Base-by-base conservation (phyloP, 352 stramenopile genomes). In the Phytophthora podocarpi region DNA sequence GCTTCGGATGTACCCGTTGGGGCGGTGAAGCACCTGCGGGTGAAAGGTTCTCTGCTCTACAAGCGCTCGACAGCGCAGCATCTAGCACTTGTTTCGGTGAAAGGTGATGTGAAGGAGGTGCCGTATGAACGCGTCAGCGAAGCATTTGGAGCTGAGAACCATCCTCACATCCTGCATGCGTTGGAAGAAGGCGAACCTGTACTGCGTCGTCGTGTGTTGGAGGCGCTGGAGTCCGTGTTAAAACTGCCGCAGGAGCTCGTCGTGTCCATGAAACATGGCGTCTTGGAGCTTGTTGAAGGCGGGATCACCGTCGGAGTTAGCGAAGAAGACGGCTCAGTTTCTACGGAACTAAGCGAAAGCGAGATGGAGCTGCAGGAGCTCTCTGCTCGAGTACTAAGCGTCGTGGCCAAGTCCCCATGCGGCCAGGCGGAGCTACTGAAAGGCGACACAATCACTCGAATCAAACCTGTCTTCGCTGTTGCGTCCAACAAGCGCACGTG, bases 111-210 rank as follows among this genome's bases (percentile, higher is more conserved):
- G 13, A 67, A 64, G 18, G 76, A 89, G 27, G 56, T 72, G 32
- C 69, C 81, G 26, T 79, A 89, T 60, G 79, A 91, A 37, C 72
- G 78, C 24, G 82, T 91, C 24, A 72, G 70, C 7, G 82, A 91
- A 59, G 82, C 80, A 13, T 93, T 89, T 30, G 84, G 81, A 5
- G 66, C 65, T 16, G 82, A 89, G 20, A 90, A 93, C 63, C 88
- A 82, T 46, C 78, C 84, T 30, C 78, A 91, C 18, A 41, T 93
- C 35, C 62, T 93, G 49, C 74, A 87, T 50, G 67, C 72, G 21
- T 71, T 93, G 10, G 60, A 72, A 9, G 75, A 90, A 42, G 78
- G 81, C 10, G 78, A 91, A 27, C 58, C 76, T 0, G 46, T 67
- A 16, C 67, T 91, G 32, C 66, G 76, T 53, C 68, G 74, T 39